These are phyloP conservation scores for Imleria badia DNA, from an alignment of 768 basidiomycete genomes.

Conservation along the genomic window DNA sequence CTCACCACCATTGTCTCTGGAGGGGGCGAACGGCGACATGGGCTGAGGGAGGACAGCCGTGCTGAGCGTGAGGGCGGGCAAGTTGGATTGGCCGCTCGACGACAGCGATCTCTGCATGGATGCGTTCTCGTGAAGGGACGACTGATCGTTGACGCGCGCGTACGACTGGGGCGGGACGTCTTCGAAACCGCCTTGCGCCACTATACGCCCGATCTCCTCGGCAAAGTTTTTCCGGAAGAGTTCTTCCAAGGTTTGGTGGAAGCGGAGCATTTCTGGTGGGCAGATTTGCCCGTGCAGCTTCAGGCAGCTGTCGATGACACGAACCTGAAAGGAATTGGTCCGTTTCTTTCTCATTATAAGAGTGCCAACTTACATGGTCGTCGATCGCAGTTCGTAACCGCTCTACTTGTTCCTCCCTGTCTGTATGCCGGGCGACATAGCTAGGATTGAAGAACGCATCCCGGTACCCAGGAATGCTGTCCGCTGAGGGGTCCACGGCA, in stretches of 20 bases:
- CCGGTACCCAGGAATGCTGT: slow-evolving; percentile 75
- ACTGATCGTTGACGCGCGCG: slow-evolving; percentile 42
- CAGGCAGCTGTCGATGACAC: slow-evolving; percentile 80
- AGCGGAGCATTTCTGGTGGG: slow-evolving; percentile 84
- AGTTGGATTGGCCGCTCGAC: slow-evolving; percentile 38
- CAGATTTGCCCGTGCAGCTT: slow-evolving; percentile 81
- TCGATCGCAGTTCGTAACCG: slow-evolving; percentile 75
- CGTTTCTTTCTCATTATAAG: neutral
- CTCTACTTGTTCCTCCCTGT: slow-evolving; percentile 67
- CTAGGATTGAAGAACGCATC: slow-evolving; percentile 71
- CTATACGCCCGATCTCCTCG: slow-evolving; percentile 76
- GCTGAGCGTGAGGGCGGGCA: slow-evolving; percentile 53
- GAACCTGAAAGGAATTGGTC: slow-evolving; percentile 47
- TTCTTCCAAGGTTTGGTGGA: slow-evolving; percentile 86
- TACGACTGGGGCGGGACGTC: slow-evolving; percentile 41
- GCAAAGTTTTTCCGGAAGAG: slow-evolving; percentile 84
- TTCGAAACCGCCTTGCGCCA: slow-evolving; percentile 56
- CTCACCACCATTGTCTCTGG: slow-evolving; percentile 18
- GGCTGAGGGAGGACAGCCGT: slow-evolving; percentile 46
- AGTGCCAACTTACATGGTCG: slow-evolving; percentile 59
- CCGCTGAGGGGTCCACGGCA: slow-evolving; percentile 78
- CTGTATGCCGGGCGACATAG: slow-evolving; percentile 67
- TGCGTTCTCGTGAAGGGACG: slow-evolving; percentile 47
- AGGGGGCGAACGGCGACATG: slow-evolving; percentile 36
- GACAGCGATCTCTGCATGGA: slow-evolving; percentile 50